phyloP scores from a whole-genome alignment of 345 rosid genomes.

The Salix caprea region DNA sequence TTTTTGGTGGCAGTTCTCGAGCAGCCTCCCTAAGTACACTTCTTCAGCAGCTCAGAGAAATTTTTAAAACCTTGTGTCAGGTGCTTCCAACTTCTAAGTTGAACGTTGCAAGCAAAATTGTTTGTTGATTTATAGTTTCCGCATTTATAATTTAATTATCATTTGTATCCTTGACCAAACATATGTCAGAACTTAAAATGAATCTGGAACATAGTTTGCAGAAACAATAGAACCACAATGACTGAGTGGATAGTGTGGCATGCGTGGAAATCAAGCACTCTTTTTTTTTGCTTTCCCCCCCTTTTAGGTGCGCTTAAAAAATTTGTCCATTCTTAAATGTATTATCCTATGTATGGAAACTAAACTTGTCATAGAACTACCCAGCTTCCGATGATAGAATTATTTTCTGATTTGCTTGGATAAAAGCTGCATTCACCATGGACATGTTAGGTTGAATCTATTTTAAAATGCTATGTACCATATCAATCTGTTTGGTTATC shows the following conservation, averaged over 20 bases:
- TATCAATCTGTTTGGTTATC: background rate
- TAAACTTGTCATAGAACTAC: background rate
- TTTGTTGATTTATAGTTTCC: background rate
- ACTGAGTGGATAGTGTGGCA: background rate
- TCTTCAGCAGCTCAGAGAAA: constrained; percentile 80
- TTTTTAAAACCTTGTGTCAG: constrained; percentile 54
- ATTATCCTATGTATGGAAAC: background rate
- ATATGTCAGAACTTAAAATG: too few species aligned
- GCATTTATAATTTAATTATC: background rate
- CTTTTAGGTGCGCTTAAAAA: too few species aligned
- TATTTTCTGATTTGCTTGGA: background rate
- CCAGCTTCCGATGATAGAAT: background rate
- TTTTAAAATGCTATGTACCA: background rate
- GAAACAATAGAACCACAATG: background rate
- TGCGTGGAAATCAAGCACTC: background rate
- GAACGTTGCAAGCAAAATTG: background rate
- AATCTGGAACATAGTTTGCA: background rate
- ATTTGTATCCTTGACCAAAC: background rate
- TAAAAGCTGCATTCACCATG: background rate
- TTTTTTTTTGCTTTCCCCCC: too few species aligned
- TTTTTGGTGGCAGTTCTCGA: constrained; percentile 46
- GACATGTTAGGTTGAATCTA: background rate
- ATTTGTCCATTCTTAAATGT: too few species aligned
- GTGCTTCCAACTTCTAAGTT: constrained; percentile 18
- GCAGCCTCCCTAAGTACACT: constrained; percentile 76